Percentiles rank a stretch among this genome's conserved stretches.
phyloP scores from a whole-genome alignment of 192 early-diverging fungal species.

The Coemansia sp. region DNA sequence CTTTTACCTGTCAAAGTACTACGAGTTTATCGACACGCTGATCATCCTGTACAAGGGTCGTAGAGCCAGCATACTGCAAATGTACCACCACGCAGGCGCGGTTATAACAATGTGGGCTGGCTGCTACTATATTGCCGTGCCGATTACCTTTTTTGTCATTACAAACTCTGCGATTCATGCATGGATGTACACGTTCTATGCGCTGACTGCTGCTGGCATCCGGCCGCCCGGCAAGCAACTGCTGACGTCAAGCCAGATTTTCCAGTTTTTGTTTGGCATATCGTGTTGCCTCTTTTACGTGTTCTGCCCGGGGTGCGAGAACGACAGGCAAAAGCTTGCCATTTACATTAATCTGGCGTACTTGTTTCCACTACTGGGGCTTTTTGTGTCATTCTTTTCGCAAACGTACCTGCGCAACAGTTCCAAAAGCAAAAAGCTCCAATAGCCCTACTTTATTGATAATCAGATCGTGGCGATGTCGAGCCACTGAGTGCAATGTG shows the following conservation, averaged over 20 bases:
- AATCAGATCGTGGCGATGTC: no score
- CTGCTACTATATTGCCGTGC: slow-evolving; percentile 70
- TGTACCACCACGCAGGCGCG: slow-evolving; percentile 86
- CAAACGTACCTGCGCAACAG: slow-evolving; percentile 58
- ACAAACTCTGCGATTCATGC: slow-evolving; percentile 84
- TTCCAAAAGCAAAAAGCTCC: neutral
- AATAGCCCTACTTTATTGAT: neutral
- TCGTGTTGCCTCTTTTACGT: slow-evolving; percentile 66
- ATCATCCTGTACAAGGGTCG: slow-evolving; percentile 81
- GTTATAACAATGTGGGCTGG: slow-evolving; percentile 89
- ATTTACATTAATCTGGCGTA: slow-evolving; percentile 71
- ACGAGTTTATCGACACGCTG: slow-evolving; percentile 84
- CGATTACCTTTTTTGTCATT: slow-evolving; percentile 81
- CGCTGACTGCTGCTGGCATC: slow-evolving; percentile 67
- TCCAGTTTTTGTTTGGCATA: slow-evolving; percentile 80
- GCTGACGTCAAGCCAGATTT: slow-evolving; percentile 82
- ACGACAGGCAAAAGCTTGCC: slow-evolving; percentile 61
- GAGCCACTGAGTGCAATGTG: no score
- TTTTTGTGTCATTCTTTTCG: slow-evolving; percentile 80
- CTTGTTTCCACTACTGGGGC: slow-evolving; percentile 71
- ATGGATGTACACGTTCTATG: slow-evolving; percentile 87
- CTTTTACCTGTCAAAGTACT: slow-evolving; percentile 89
- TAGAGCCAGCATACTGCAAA: slow-evolving; percentile 73
- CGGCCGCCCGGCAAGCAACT: slow-evolving; percentile 77
- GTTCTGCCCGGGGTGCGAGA: slow-evolving; percentile 64